phyloP scores from a whole-genome alignment of 768 basidiomycete species.

The Tulasnella sp. region DNA sequence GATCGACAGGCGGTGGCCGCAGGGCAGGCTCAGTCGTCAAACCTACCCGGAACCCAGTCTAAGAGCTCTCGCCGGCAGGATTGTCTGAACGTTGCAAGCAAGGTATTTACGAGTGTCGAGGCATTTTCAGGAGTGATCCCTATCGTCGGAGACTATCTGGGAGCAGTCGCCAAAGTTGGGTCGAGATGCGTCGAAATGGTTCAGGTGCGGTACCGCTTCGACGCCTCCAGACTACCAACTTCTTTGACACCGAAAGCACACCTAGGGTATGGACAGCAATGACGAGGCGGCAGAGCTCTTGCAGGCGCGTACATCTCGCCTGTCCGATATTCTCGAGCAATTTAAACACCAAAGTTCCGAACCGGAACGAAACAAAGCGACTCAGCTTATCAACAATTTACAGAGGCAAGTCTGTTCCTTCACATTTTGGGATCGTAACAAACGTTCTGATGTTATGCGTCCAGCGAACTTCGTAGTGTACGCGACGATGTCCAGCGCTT shows the following conservation, averaged over 20 bases:
- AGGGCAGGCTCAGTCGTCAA: too few relatives aligned
- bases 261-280: not conserved
- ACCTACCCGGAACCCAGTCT: too few relatives aligned
- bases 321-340: not conserved
- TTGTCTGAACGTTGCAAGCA: not conserved
- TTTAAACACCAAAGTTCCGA: not conserved
- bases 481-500: not conserved
- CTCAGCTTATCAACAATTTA: not conserved
- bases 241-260: not conserved
- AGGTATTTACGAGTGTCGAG: not conserved
- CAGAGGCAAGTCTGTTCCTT: not conserved
- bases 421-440: not conserved
- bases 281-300: not conserved
- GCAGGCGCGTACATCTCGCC: not conserved
- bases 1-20: not conserved
- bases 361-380: not conserved
- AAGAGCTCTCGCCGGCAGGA: not conserved
- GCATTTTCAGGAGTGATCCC: not conserved
- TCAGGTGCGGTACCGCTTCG: not conserved
- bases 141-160: not conserved
- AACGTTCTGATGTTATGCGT: not conserved
- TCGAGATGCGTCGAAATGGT: not conserved
- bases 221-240: not conserved
- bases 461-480: not conserved
- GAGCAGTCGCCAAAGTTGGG: not conserved